These are phyloP conservation scores for Sordaria brevicollis DNA, from an alignment of 495 filamentous ascomycete genomes.

Conservation along the genomic window DNA sequence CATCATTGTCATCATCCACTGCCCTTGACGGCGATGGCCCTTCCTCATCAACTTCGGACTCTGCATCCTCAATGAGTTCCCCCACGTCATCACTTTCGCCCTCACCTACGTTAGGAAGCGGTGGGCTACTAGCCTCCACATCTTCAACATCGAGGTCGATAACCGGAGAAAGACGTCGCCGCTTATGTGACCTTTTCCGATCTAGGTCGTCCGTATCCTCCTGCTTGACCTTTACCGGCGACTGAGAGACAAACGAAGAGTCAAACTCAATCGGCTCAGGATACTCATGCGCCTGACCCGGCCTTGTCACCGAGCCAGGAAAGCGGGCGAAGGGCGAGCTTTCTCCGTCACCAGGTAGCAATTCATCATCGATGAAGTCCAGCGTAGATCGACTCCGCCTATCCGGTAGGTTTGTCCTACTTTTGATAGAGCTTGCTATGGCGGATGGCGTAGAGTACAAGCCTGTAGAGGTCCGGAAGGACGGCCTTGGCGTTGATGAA, in stretches of 20 bases:
- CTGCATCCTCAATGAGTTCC: conserved; percentile 16
- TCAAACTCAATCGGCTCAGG: conserved; percentile 27
- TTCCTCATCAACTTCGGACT: conserved; percentile 7
- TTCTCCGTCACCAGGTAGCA: conserved; percentile 4
- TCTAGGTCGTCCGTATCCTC: not conserved
- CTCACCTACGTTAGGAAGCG: not conserved
- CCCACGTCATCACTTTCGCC: not conserved
- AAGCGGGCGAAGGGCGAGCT: conserved; percentile 1
- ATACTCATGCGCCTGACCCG: conserved; percentile 1
- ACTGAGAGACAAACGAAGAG: conserved; percentile 16
- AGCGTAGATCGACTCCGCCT: conserved; percentile 9
- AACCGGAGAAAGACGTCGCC: conserved; percentile 13
- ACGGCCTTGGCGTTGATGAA: conserved; percentile 13
- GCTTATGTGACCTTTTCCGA: conserved; percentile 13
- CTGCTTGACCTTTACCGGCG: conserved; percentile 3
- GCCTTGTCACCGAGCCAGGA: not conserved
- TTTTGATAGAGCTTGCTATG: conserved; percentile 7
- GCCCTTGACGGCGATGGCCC: not conserved
- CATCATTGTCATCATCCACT: not conserved
- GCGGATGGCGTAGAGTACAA: conserved; percentile 8
- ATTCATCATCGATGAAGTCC: conserved; percentile 21
- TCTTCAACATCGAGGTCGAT: conserved; percentile 5
- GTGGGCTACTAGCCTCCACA: conserved; percentile 3
- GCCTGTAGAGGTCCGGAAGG: conserved; percentile 6
- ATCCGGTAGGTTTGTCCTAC: conserved; percentile 2